Base-by-base conservation (phyloP, 2,329 filamentous ascomycete species). In the Graphium sp. region DNA sequence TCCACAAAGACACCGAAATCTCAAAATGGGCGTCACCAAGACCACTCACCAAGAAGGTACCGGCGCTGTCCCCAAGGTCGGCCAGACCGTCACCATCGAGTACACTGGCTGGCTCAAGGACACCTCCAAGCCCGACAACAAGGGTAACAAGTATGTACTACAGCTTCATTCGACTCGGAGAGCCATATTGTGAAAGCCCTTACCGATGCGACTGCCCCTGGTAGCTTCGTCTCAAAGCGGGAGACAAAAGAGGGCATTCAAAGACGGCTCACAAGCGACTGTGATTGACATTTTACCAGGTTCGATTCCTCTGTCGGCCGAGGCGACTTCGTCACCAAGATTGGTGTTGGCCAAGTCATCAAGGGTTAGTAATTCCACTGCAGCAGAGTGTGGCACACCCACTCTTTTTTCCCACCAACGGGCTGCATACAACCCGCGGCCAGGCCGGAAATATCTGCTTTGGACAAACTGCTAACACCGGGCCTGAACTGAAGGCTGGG, bases 91-190 rank as follows among this genome's bases (percentile, higher is more conserved):
- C 45, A 70, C 67, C 46, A 92, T 95, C 47, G 72, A 89, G 56
- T 95, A 95, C 66, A 89, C 78, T 23, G 89, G 89, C 43, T 93
- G 62, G 56, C 65, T 95, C 37, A 79, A 77, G 55, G 75, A 91
- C 45, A 45, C 58, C 14, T 55, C 46, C 37, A 55, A 69, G 49
- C 53, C 65, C 12, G 61, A 70, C 33, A 60, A 68, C 45, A 71
- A 79, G 65, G 85, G 85, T 43, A 55, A 51, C 16, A 48, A 83
- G 84, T 92, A 60, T 31, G 21, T 19, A 10, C n/a, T 9, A 18
- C 27, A 20, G 6, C 11, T 10, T 17, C 12, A 8, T n/a, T n/a
- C n/a, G n/a, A n/a, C n/a, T n/a, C n/a, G n/a, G n/a, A n/a, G 11
- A 16, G 18, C 10, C 13, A n/a, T 9, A 16, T 14, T n/a, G n/a